Evolutionary conservation across 2,329 filamentous ascomycete species (phyloP), one percentile per base, ranked within the genome.

Genomic region (Thielaviopsis punctulata): DNA sequence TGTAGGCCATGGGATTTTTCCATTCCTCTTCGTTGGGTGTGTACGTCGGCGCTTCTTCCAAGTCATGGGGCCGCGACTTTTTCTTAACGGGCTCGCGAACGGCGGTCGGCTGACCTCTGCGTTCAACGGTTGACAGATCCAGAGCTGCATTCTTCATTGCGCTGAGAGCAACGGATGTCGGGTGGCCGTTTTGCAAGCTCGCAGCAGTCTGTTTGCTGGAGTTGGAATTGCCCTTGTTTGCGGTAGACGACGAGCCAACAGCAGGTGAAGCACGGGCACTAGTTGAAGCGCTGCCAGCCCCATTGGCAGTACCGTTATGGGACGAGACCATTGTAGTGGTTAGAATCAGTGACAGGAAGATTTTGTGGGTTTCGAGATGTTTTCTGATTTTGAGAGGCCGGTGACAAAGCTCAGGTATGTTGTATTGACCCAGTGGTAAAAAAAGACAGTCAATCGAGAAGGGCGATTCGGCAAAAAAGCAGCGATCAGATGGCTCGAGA

Each of bases 21-120:
- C 92, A 98, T 66, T 98, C 89, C 59, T 95, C 89, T 59, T 87
- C 82, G 0, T 86, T 95, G 27, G 92, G 92, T 57, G 80, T 76
- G 65, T 87, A 98, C 4, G 87, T 92, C 2, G 90, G 90, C 24
- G 92, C 90, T 63, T 96, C 90, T 58, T 84, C 77, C 43, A 98
- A 75, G 44, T 82, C 87, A 66, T 94, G 88, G 36, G 86, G 85
- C 49, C 92, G 79, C 59, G 77, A 80, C 63, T 82, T 82, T 64
- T 82, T 81, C 65, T 86, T 86, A n/a, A 76, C 73, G 5, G 81
- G 76, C 63, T 94, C 86, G 61, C 83, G 80, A 59, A 79, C 79
- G 49, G 83, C 80, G 25, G 79, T 86, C 22, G 86, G 78, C 60
- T 92, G 84, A 50, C 87, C 89, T 65, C 88, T 82, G 62, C 90